Conservation (phyloP, 129 eudicot species). For the Artemisia tridentata region DNA sequence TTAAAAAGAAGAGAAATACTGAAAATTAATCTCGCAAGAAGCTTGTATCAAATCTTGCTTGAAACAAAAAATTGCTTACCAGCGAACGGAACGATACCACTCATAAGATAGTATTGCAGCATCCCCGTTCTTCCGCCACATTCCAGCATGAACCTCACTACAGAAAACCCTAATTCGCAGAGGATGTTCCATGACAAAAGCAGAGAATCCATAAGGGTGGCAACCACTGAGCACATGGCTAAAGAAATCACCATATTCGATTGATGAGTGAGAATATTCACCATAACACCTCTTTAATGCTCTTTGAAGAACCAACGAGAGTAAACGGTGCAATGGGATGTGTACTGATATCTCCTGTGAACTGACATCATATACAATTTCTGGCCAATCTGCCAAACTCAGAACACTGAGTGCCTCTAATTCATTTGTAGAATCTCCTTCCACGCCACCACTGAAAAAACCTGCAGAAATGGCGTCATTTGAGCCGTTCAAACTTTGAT, state of each 20-base stretch:
- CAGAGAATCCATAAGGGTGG: slow-evolving; percentile 87
- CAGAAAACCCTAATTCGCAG: slow-evolving; percentile 88
- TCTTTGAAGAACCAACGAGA: slow-evolving; percentile 69
- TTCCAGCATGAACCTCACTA: slow-evolving; percentile 94
- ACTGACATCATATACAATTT: slow-evolving; percentile 78
- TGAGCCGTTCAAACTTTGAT: slow-evolving; percentile 37
- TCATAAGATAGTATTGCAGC: slow-evolving; percentile 74
- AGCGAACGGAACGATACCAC: slow-evolving; percentile 95
- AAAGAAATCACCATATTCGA: slow-evolving; percentile 53
- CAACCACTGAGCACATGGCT: slow-evolving; percentile 69
- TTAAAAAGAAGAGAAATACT: slow-evolving; percentile 5
- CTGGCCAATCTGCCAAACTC: slow-evolving; percentile 88
- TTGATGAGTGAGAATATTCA: slow-evolving; percentile 43
- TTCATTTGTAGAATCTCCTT: slow-evolving; percentile 54
- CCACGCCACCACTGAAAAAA: slow-evolving; percentile 40
- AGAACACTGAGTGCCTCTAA: slow-evolving; percentile 73
- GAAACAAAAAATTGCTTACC: slow-evolving; percentile 48
- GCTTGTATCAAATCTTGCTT: neutral
- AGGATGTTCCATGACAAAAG: slow-evolving; percentile 94
- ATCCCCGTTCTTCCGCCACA: slow-evolving; percentile 99
- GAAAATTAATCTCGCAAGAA: slow-evolving; percentile 7
- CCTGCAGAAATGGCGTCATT: slow-evolving; percentile 34
- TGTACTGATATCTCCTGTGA: slow-evolving; percentile 86
- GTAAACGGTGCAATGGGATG: slow-evolving; percentile 82
- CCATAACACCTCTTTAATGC: slow-evolving; percentile 67